A percentile compares a stretch with the other conserved stretches of the same genome.
Conservation (phyloP, 768 basidiomycete genomes). For the Lactifluus volemus region DNA sequence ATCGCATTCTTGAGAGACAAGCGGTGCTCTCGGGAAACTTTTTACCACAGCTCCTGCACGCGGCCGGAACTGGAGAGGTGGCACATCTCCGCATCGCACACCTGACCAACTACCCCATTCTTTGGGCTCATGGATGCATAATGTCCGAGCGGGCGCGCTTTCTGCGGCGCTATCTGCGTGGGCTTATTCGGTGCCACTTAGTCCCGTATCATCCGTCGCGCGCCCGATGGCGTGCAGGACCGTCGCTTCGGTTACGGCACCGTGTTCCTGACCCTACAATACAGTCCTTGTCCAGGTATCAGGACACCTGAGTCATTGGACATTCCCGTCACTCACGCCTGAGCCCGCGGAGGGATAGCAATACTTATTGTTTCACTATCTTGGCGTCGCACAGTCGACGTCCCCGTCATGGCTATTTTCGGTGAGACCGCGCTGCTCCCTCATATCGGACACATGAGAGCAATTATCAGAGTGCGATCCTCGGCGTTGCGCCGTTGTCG, state of each 20-base stretch:
- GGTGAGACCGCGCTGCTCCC: constrained; percentile 2
- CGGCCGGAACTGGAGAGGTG: constrained; percentile 12
- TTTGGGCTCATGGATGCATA: constrained; percentile 7
- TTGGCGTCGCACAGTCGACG: background rate
- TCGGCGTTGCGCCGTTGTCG: constrained; percentile 9
- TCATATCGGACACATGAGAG: constrained; percentile 2
- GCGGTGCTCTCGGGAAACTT: constrained; percentile 3
- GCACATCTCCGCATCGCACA: constrained; percentile 17
- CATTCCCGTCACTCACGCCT: background rate
- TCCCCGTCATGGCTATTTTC: background rate
- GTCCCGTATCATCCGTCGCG: constrained; percentile 14
- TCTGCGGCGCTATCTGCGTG: constrained; percentile 14
- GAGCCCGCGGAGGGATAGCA: background rate
- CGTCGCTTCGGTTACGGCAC: constrained; percentile 9
- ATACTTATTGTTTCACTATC: background rate
- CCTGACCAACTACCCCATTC: constrained; percentile 9
- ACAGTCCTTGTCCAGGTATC: background rate
- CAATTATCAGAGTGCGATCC: constrained; percentile 8
- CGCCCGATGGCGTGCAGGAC: constrained; percentile 9
- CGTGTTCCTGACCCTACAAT: constrained; percentile 5
- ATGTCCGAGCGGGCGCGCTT: constrained; percentile 8
- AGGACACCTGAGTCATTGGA: constrained; percentile 1
- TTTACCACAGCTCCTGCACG: constrained; percentile 5
- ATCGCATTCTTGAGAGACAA: constrained; percentile 2
- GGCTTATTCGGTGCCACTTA: constrained; percentile 16